These are phyloP conservation scores for Acer yangbiense DNA, from an alignment of 345 rosid species.

Conservation along the genomic window DNA sequence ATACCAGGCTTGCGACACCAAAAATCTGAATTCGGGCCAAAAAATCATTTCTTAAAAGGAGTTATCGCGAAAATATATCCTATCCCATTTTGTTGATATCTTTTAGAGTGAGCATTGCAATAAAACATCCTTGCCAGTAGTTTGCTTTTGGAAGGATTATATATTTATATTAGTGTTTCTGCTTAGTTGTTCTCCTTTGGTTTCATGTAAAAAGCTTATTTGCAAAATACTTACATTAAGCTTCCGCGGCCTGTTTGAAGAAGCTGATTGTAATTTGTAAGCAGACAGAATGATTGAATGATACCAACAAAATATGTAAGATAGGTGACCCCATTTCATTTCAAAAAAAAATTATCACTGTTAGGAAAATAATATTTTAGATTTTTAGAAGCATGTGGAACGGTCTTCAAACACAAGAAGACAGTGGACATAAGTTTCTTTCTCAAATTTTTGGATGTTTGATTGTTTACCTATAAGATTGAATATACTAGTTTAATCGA, in stretches of 20 bases:
- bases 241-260: not conserved
- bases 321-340: too few relatives aligned
- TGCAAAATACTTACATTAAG: not conserved
- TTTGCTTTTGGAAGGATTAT: slow-evolving; percentile 25
- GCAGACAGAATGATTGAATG: not conserved
- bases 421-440: too few relatives aligned
- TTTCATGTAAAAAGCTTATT: not conserved
- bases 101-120: slow-evolving; percentile 9
- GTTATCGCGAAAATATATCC: not conserved
- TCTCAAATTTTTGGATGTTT: too few relatives aligned
- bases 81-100: slow-evolving; percentile 40
- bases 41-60: slow-evolving; percentile 7
- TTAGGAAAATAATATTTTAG: too few relatives aligned
- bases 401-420: too few relatives aligned
- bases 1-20: slow-evolving; percentile 5
- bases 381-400: too few relatives aligned
- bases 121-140: slow-evolving; percentile 22
- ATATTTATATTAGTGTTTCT: slow-evolving; percentile 8
- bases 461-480: too few relatives aligned
- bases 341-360: too few relatives aligned
- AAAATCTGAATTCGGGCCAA: slow-evolving; percentile 13
- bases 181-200: not conserved
- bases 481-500: too few relatives aligned
- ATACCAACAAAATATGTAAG: not conserved
- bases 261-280: not conserved